These are phyloP conservation scores for Ceratonia siliqua DNA, from an alignment of 306 rosid genomes.

Conservation along the genomic window DNA sequence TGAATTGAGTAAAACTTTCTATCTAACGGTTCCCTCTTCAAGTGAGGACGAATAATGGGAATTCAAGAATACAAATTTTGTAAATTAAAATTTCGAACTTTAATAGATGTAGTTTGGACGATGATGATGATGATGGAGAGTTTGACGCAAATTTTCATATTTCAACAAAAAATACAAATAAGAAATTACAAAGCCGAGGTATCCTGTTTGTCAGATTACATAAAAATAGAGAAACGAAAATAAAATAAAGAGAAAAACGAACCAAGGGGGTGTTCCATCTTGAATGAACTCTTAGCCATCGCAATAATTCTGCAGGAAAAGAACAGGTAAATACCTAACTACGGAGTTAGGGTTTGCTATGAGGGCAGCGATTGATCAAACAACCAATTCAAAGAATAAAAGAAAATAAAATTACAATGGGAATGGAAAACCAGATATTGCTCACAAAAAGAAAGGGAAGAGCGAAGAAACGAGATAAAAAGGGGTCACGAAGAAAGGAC, in stretches of 20 bases:
- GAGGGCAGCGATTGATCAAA: background rate
- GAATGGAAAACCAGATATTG: background rate
- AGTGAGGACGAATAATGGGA: background rate
- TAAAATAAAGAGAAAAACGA: background rate
- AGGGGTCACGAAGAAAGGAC: background rate
- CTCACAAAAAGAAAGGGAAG: conserved; percentile 15
- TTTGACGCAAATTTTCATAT: background rate
- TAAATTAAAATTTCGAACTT: conserved; percentile 7
- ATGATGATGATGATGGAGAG: background rate
- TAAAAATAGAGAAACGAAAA: background rate
- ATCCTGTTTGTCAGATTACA: background rate
- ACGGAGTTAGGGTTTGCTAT: background rate
- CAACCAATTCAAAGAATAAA: background rate
- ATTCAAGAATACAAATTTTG: background rate
- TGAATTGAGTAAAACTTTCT: background rate
- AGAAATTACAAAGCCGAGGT: background rate
- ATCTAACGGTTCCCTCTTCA: background rate
- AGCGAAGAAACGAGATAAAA: background rate
- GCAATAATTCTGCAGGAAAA: conserved; percentile 13
- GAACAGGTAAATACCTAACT: background rate
- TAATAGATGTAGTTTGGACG: background rate
- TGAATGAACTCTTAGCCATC: conserved; percentile 41
- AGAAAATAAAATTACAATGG: background rate
- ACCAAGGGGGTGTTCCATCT: conserved; percentile 41
- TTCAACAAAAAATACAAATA: background rate